A percentile compares a stretch with the other conserved stretches of the same genome.
These are phyloP conservation scores for Polychaeton citri DNA, from an alignment of 2,329 filamentous ascomycete genomes.

Conservation along the genomic window DNA sequence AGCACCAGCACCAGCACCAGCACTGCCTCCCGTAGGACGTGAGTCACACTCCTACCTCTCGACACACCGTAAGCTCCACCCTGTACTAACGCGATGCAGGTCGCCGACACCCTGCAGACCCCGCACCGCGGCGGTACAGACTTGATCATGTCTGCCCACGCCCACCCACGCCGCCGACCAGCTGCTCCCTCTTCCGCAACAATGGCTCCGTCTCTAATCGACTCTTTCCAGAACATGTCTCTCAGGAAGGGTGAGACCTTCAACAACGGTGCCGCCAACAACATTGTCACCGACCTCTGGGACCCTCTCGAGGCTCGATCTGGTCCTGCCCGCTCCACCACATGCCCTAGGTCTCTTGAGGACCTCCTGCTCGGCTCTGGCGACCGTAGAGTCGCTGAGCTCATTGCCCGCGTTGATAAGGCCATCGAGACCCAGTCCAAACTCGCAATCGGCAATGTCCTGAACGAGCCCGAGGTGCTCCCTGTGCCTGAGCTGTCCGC, in stretches of 20 bases:
- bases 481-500: slow-evolving; percentile 34
- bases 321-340: slow-evolving; percentile 35
- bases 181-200: slow-evolving; percentile 17
- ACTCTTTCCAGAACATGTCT: slow-evolving; percentile 27
- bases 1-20: too few relatives aligned
- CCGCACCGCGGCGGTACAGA: not conserved
- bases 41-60: too few relatives aligned
- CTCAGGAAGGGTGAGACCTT: slow-evolving; percentile 38
- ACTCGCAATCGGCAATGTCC: slow-evolving; percentile 23
- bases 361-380: slow-evolving; percentile 33
- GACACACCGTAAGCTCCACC: too few relatives aligned
- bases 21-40: too few relatives aligned
- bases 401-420: slow-evolving; percentile 33
- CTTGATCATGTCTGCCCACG: slow-evolving; percentile 21
- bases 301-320: slow-evolving; percentile 22
- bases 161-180: slow-evolving; percentile 33
- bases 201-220: slow-evolving; percentile 23
- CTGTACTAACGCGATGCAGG: not conserved
- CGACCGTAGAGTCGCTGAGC: slow-evolving; percentile 29
- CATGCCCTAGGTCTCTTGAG: slow-evolving; percentile 34
- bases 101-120: not conserved
- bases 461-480: slow-evolving; percentile 36
- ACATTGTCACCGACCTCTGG: slow-evolving; percentile 15
- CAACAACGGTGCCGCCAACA: slow-evolving; percentile 16
- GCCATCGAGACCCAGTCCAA: slow-evolving; percentile 24